phyloP scores from a whole-genome alignment of 2,329 filamentous ascomycete genomes.

The Lasiodiplodia theobromae region DNA sequence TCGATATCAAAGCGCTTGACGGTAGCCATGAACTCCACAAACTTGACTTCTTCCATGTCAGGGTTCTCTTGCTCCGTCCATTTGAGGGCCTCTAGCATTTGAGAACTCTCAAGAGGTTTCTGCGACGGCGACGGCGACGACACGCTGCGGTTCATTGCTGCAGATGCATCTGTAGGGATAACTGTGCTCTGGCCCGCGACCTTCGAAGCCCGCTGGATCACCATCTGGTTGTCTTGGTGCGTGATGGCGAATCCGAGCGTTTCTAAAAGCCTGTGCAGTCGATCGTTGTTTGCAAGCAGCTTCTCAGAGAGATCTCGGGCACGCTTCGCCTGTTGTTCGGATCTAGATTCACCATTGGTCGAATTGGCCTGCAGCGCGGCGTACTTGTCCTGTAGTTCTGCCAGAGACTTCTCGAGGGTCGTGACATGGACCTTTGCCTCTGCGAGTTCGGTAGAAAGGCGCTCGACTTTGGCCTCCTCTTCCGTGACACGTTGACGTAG shows the following conservation, averaged over 20 bases:
- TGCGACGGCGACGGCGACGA: slow-evolving; percentile 58
- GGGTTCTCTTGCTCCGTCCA: slow-evolving; percentile 78
- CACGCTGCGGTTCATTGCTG: slow-evolving; percentile 49
- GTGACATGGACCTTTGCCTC: slow-evolving; percentile 78
- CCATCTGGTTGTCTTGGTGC: slow-evolving; percentile 74
- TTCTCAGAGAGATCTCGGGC: slow-evolving; percentile 85
- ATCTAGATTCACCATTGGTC: slow-evolving; percentile 19
- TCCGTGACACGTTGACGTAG: slow-evolving; percentile 77
- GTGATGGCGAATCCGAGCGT: slow-evolving; percentile 84
- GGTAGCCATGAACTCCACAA: slow-evolving; percentile 74
- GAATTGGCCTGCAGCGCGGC: slow-evolving; percentile 60
- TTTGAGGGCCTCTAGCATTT: slow-evolving; percentile 76
- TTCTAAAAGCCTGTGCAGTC: slow-evolving; percentile 82
- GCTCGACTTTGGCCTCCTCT: slow-evolving; percentile 74
- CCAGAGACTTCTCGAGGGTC: slow-evolving; percentile 77
- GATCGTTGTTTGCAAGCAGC: slow-evolving; percentile 83
- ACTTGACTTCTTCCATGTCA: slow-evolving; percentile 74
- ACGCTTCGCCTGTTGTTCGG: slow-evolving; percentile 67
- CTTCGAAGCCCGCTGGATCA: slow-evolving; percentile 74
- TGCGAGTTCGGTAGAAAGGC: slow-evolving; percentile 73
- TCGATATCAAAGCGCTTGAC: slow-evolving; percentile 84
- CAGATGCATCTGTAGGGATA: slow-evolving; percentile 45
- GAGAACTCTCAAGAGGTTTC: slow-evolving; percentile 65
- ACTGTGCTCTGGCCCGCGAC: slow-evolving; percentile 55
- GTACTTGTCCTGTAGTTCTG: slow-evolving; percentile 70